Evolutionary conservation across 768 basidiomycete species (phyloP).

Genomic region (Pleurotus tuoliensis): DNA sequence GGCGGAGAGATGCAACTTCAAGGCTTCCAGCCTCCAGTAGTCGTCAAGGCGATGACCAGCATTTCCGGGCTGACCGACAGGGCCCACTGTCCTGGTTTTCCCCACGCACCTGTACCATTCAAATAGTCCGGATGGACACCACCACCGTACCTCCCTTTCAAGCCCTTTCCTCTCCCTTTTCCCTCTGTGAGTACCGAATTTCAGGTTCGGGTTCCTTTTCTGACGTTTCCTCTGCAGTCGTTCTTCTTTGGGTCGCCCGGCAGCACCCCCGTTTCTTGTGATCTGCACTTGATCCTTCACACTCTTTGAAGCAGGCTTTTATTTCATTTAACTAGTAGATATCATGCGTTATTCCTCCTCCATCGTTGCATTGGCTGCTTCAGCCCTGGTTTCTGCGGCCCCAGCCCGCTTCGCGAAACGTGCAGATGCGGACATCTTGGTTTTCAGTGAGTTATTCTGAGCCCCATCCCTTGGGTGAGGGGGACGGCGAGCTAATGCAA

Average conservation of each 20-base stretch:
- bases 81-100: constrained; percentile 4
- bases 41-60: constrained; percentile 5
- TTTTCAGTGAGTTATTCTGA: constrained; percentile 48
- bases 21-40: not conserved
- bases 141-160: constrained; percentile 1
- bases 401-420: constrained; percentile 42
- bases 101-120: constrained; percentile 6
- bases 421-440: constrained; percentile 45
- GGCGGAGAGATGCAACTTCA: not conserved
- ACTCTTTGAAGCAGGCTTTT: constrained; percentile 27
- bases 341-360: constrained; percentile 49
- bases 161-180: not conserved
- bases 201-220: not conserved
- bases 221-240: constrained; percentile 1
- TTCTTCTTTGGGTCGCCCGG: constrained; percentile 65
- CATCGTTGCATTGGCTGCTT: constrained; percentile 37
- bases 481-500: not conserved
- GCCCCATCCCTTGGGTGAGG: not conserved
- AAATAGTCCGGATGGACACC: constrained; percentile 3
- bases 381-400: constrained; percentile 45
- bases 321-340: constrained; percentile 19
- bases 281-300: constrained; percentile 31
- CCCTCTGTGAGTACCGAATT: constrained; percentile 1
- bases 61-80: constrained; percentile 10
- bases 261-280: constrained; percentile 49